phyloP scores from a whole-genome alignment of 2,329 filamentous ascomycete species.

The Raffaelea albimanens region DNA sequence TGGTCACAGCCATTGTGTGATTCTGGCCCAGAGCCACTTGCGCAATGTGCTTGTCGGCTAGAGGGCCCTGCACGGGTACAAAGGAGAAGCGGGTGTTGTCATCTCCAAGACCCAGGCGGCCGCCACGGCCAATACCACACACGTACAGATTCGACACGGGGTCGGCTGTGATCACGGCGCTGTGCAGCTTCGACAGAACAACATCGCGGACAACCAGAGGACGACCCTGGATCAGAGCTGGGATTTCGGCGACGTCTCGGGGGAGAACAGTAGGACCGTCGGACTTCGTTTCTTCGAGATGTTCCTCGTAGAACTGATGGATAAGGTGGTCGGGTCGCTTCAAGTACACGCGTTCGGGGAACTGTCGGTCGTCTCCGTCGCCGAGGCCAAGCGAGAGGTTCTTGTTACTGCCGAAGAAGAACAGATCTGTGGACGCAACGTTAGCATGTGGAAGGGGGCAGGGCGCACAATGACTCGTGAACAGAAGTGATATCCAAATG shows the following conservation, averaged over 20 bases:
- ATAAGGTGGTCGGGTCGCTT: constrained; percentile 70
- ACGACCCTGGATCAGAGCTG: constrained; percentile 60
- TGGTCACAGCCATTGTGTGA: constrained; percentile 76
- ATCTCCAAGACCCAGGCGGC: constrained; percentile 79
- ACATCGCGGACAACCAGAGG: constrained; percentile 73
- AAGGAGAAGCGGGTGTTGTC: constrained; percentile 86
- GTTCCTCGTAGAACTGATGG: constrained; percentile 61
- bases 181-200: constrained; percentile 83
- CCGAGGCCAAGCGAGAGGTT: constrained; percentile 87
- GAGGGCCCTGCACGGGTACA: constrained; percentile 66
- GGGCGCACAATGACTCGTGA: too few species aligned
- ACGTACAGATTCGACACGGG: constrained; percentile 85
- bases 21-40: constrained; percentile 84
- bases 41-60: constrained; percentile 64
- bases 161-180: constrained; percentile 78
- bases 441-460: too few species aligned
- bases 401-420: constrained; percentile 92
- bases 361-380: constrained; percentile 92
- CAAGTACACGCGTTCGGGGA: constrained; percentile 73
- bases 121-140: constrained; percentile 84
- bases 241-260: constrained; percentile 44
- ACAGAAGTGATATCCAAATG: background rate
- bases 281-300: constrained; percentile 34
- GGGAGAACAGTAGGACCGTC: constrained; percentile 10
- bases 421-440: constrained; percentile 51